Conservation (phyloP, 257 asterid genomes). For the Lycium barbarum region DNA sequence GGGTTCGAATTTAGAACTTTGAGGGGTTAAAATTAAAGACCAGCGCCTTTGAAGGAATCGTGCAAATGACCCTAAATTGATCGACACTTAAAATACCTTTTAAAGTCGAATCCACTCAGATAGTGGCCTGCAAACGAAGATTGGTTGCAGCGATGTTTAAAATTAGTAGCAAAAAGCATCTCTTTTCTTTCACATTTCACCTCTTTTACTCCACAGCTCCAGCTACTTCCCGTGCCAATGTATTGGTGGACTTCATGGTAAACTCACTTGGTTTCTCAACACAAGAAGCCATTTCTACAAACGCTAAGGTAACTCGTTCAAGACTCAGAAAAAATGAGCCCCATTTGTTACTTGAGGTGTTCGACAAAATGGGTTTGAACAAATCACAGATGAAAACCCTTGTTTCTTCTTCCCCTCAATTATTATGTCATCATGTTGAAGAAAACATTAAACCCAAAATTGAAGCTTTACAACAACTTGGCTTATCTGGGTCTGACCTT, state of each 20-base stretch:
- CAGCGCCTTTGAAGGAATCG: too few species aligned
- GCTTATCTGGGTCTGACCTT: conserved; percentile 32
- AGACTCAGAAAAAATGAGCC: not conserved
- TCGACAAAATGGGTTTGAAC: conserved; percentile 31
- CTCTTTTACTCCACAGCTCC: not conserved
- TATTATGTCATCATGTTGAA: conserved; percentile 30
- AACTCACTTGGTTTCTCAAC: conserved; percentile 37
- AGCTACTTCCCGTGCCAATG: not conserved
- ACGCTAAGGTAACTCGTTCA: not conserved
- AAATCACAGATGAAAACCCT: conserved; percentile 35
- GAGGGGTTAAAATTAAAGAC: too few species aligned
- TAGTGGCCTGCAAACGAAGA: too few species aligned
- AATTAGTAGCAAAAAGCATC: too few species aligned
- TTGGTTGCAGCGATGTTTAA: too few species aligned
- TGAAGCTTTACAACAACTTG: conserved; percentile 26
- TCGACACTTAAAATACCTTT: too few species aligned
- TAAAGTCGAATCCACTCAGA: too few species aligned
- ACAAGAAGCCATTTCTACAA: conserved; percentile 35
- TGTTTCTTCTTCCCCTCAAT: not conserved
- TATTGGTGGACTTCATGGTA: conserved; percentile 11
- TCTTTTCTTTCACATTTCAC: not conserved
- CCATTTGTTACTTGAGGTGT: conserved; percentile 31
- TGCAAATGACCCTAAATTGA: too few species aligned
- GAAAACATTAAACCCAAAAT: conserved; percentile 39
- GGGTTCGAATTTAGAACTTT: too few species aligned